phyloP scores from a whole-genome alignment of 352 stramenopile species.

The Phytophthora litchii region DNA sequence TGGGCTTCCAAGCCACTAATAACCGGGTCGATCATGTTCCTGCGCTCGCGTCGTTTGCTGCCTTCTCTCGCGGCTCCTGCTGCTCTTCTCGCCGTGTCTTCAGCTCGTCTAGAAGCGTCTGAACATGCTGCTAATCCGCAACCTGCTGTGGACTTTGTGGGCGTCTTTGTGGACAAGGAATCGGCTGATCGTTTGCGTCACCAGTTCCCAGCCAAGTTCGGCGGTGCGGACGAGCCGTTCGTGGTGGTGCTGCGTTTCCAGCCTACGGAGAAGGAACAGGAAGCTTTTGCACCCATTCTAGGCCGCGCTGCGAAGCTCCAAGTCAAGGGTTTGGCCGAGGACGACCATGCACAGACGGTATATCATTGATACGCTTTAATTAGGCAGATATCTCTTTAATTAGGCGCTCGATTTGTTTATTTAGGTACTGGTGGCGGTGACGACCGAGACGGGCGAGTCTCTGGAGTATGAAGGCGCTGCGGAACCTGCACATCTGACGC shows the following conservation, averaged over 20 bases:
- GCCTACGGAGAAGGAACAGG: slow-evolving; percentile 69
- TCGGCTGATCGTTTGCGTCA: slow-evolving; percentile 51
- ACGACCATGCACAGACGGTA: slow-evolving; percentile 69
- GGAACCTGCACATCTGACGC: slow-evolving; percentile 57
- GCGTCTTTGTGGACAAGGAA: slow-evolving; percentile 74
- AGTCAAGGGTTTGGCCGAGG: slow-evolving; percentile 69
- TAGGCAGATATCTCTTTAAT: no score
- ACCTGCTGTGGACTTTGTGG: slow-evolving; percentile 66
- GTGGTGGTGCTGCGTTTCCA: slow-evolving; percentile 85
- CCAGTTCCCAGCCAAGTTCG: slow-evolving; percentile 68
- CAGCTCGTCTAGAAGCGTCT: slow-evolving; percentile 33
- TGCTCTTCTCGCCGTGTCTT: slow-evolving; percentile 25
- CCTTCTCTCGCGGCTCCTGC: slow-evolving; percentile 32
- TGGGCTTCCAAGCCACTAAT: no score
- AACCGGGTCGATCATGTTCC: slow-evolving; percentile 21
- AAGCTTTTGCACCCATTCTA: slow-evolving; percentile 75
- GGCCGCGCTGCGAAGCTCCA: slow-evolving; percentile 60
- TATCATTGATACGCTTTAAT: not conserved
- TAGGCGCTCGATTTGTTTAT: not conserved
- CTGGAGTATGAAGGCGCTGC: slow-evolving; percentile 56
- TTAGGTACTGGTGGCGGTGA: slow-evolving; percentile 67
- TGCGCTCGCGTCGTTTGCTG: slow-evolving; percentile 33
- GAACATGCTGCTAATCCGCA: not conserved
- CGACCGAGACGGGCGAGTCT: slow-evolving; percentile 67
- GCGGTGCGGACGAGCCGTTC: slow-evolving; percentile 43